phyloP scores from a whole-genome alignment of 2,329 filamentous ascomycete species.

The Diaporthe ampelina region DNA sequence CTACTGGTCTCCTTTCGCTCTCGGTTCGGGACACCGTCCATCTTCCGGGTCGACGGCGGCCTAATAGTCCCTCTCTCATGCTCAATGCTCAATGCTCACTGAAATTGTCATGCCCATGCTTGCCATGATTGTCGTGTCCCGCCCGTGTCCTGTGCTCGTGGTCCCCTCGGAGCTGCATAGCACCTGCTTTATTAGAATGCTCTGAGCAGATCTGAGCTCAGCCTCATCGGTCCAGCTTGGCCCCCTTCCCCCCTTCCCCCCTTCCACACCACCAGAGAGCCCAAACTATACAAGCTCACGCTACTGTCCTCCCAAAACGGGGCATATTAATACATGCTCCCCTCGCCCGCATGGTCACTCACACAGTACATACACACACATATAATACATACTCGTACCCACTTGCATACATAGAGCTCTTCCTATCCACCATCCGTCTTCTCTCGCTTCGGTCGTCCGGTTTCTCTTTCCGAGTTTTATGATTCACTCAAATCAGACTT shows the following conservation, averaged over 20 bases:
- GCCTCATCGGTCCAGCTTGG: constrained; percentile 10
- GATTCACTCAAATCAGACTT: constrained; percentile 24
- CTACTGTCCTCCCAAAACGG: constrained; percentile 22
- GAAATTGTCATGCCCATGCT: no score
- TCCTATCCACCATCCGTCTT: constrained; percentile 7
- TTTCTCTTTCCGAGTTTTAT: constrained; percentile 14
- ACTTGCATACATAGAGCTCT: constrained; percentile 3
- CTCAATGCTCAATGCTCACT: not conserved
- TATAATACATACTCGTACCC: not conserved
- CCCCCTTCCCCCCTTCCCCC: not conserved
- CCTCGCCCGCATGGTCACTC: constrained; percentile 11
- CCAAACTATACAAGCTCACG: constrained; percentile 17
- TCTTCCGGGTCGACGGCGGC: not conserved
- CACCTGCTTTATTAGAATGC: constrained; percentile 2
- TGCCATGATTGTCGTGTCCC: no score
- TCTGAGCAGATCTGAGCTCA: constrained; percentile 10
- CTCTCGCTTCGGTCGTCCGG: constrained; percentile 1
- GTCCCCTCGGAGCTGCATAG: not conserved
- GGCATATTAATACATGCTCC: constrained; percentile 29
- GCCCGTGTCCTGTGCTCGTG: not conserved
- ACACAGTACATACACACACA: not conserved
- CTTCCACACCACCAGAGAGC: not conserved
- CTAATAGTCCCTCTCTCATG: not conserved
- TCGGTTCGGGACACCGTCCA: constrained; percentile 8
- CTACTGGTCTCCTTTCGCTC: constrained; percentile 10